phyloP scores from a whole-genome alignment of 768 basidiomycete species.

The Naematelia aurantialba region DNA sequence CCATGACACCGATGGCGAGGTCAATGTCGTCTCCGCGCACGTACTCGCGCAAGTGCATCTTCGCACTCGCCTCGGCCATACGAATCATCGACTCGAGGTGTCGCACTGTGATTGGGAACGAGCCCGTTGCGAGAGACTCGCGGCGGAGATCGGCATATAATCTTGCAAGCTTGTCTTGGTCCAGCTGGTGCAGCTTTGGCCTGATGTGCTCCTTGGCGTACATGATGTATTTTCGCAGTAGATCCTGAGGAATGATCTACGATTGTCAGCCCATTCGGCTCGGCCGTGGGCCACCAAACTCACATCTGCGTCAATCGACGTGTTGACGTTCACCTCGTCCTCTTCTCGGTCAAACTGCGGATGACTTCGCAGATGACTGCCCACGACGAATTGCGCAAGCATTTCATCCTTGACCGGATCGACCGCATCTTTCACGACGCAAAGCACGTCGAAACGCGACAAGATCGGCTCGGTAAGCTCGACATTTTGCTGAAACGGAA shows the following conservation, averaged over 20 bases:
- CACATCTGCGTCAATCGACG: slow-evolving; percentile 82
- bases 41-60: slow-evolving; percentile 95
- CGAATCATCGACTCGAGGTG: slow-evolving; percentile 99
- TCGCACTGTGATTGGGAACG: slow-evolving; percentile 95
- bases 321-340: slow-evolving; percentile 93
- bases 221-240: slow-evolving; percentile 97
- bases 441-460: slow-evolving; percentile 95
- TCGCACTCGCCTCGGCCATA: slow-evolving; percentile 97
- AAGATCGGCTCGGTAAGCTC: slow-evolving; percentile 97
- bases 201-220: slow-evolving; percentile 89
- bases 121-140: slow-evolving; percentile 95
- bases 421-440: slow-evolving; percentile 95
- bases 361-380: slow-evolving; percentile 89
- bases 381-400: slow-evolving; percentile 95
- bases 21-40: slow-evolving; percentile 95
- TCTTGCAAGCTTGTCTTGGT: slow-evolving; percentile 90
- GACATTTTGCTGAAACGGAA: slow-evolving; percentile 97
- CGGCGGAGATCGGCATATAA: slow-evolving; percentile 92
- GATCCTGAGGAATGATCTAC: slow-evolving; percentile 93
- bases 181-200: slow-evolving; percentile 90
- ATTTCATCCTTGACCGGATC: slow-evolving; percentile 97
- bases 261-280: background rate
- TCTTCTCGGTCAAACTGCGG: slow-evolving; percentile 73
- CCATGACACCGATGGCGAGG: slow-evolving; percentile 89
- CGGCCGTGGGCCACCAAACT: slow-evolving; percentile 48